Evolutionary conservation across 805 yeast species (phyloP).

Genomic region (Lachancea waltii): DNA sequence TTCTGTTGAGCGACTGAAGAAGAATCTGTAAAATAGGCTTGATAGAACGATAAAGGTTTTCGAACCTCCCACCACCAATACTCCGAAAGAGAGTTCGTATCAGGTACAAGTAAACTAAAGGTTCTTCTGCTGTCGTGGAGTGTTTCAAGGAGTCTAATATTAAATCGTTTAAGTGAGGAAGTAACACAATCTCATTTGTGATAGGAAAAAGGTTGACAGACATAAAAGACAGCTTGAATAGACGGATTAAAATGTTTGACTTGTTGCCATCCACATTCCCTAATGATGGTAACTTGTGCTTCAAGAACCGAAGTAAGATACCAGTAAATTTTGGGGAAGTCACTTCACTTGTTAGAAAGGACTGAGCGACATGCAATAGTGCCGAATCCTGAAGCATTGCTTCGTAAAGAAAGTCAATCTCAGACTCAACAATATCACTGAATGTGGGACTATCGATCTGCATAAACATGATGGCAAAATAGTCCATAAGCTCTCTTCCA

Average conservation of each 20-base stretch:
- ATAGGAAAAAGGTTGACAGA: slow-evolving; percentile 88
- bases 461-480: slow-evolving; percentile 86
- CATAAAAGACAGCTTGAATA: slow-evolving; percentile 92
- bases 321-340: slow-evolving; percentile 91
- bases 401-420: slow-evolving; percentile 69
- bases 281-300: slow-evolving; percentile 62
- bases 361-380: slow-evolving; percentile 83
- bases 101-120: slow-evolving; percentile 80
- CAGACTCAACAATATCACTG: slow-evolving; percentile 81
- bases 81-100: slow-evolving; percentile 86
- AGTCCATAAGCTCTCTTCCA: slow-evolving; percentile 92
- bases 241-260: slow-evolving; percentile 72
- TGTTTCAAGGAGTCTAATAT: slow-evolving; percentile 72
- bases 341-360: slow-evolving; percentile 88
- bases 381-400: slow-evolving; percentile 80
- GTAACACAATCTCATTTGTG: slow-evolving; percentile 76
- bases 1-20: slow-evolving; percentile 75
- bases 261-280: slow-evolving; percentile 75
- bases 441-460: slow-evolving; percentile 94
- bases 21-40: slow-evolving; percentile 84
- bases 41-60: slow-evolving; percentile 84
- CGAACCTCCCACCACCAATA: slow-evolving; percentile 96
- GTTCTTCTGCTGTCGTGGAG: slow-evolving; percentile 84
- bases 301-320: slow-evolving; percentile 67
- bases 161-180: slow-evolving; percentile 81